A percentile compares a stretch with the other conserved stretches of the same genome.
Evolutionary conservation across 2,329 filamentous ascomycete genomes (phyloP).

Genomic region (Neofusicoccum cordaticola): DNA sequence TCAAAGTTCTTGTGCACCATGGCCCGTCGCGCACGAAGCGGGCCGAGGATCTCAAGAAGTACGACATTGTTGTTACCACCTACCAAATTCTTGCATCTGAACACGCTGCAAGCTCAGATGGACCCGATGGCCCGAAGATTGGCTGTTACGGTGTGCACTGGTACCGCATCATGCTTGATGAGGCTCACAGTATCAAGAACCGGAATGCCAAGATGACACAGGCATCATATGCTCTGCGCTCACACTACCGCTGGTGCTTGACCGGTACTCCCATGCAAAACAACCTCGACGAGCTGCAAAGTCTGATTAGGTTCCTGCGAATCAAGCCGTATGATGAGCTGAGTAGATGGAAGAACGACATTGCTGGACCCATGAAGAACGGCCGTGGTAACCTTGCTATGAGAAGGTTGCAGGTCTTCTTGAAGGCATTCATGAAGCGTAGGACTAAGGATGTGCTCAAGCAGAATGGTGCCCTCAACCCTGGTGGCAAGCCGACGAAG

Average conservation of each 20-base stretch:
- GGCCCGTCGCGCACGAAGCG: constrained; percentile 81
- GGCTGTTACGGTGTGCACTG: constrained; percentile 90
- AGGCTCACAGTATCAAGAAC: constrained; percentile 98
- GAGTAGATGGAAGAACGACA: constrained; percentile 84
- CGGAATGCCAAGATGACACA: constrained; percentile 93
- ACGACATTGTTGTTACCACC: constrained; percentile 95
- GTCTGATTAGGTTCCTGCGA: constrained; percentile 84
- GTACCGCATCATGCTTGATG: constrained; percentile 93
- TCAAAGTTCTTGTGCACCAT: constrained; percentile 88
- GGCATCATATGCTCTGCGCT: constrained; percentile 78
- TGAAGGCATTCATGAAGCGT: constrained; percentile 97
- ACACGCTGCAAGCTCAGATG: constrained; percentile 66
- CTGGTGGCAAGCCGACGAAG: constrained; percentile 62
- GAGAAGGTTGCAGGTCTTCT: constrained; percentile 74
- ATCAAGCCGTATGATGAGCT: constrained; percentile 90
- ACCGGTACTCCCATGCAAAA: constrained; percentile 98
- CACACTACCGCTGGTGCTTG: constrained; percentile 92
- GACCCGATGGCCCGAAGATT: constrained; percentile 61
- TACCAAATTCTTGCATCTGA: constrained; percentile 95
- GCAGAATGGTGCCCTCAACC: constrained; percentile 75
- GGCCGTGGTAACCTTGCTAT: constrained; percentile 88
- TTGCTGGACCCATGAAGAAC: constrained; percentile 84
- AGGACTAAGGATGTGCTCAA: constrained; percentile 96
- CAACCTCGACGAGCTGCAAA: constrained; percentile 94
- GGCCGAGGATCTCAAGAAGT: constrained; percentile 71